Evolutionary conservation across 352 stramenopile genomes (phyloP), one percentile per base, ranked within the genome.

Genomic region (Lagenidium sp.): DNA sequence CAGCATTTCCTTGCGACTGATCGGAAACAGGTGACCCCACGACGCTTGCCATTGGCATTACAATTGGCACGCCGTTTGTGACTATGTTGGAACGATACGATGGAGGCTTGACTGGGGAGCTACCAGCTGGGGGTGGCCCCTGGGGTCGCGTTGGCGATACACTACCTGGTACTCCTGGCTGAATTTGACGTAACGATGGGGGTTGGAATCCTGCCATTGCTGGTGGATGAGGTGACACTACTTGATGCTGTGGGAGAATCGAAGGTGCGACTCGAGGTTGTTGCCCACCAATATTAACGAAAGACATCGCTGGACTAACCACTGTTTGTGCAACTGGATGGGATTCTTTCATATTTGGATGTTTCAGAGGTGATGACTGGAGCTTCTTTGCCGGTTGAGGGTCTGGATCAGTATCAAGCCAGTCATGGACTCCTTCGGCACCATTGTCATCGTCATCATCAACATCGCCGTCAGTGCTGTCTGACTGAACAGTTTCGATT

Each of bases 21-120:
- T 29, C 20, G 36, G 50, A 21, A 12, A 29, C 24, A 13, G 34
- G 41, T 16, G 48, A 44, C 5, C 34, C 26, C 1, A 39, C 30
- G 26, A 28, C 30, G 48, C 25, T 20, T 34, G n/a, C 47, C 54
- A 83, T 49, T 15, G 71, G 68, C 8, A 80, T 34, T n/a, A 82
- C 23, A 6, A 44, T 51, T 5, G 67, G 61, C 8, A 50, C 19
- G 1, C 49, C 47, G 30, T 60, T 67, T 8, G 45, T 68, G 28
- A 82, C 44, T 23, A 85, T 81, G 12, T 56, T 70, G 1, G 63
- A 64, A 7, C 68, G 56, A 37, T 83, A 85, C 7, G 67, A 82
- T 0, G 42, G 41, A 6, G 72, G 63, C 19, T 83, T 81, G 4
- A 60, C 13, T 1, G 54, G 45, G 4, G 53, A 65, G 10, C 19